Percentiles rank a stretch among this genome's conserved stretches.
Conservation (phyloP, 768 basidiomycete genomes). For the Mycena olivaceomarginata region DNA sequence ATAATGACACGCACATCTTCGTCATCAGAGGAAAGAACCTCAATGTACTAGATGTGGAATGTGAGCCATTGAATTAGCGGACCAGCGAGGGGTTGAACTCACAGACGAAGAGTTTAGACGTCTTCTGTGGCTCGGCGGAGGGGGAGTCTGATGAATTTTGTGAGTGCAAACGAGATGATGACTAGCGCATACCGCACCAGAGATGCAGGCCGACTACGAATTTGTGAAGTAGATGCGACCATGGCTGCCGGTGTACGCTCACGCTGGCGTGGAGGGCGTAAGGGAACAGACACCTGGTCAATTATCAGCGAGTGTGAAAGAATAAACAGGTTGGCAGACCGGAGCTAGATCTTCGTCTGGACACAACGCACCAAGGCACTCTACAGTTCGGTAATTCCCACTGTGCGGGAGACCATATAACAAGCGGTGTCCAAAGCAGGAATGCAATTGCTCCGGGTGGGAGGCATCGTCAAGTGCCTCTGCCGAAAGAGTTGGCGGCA, state of each 20-base stretch:
- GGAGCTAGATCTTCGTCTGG: not conserved
- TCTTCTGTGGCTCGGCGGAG: not conserved
- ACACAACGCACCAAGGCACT: not conserved
- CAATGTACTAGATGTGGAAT: not conserved
- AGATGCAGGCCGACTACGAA: not conserved
- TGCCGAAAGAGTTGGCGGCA: not conserved
- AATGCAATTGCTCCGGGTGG: not conserved
- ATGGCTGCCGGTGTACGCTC: conserved; percentile 7
- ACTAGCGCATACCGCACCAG: not conserved
- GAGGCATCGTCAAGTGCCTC: not conserved
- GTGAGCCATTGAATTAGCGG: too few species aligned
- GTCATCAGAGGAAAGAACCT: conserved; percentile 14
- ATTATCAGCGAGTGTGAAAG: not conserved
- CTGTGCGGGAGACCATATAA: not conserved
- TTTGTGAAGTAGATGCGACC: conserved; percentile 13
- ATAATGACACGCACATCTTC: not conserved
- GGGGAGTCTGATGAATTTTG: not conserved
- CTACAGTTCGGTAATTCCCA: not conserved
- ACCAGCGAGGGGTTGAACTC: not conserved
- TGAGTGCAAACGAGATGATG: not conserved
- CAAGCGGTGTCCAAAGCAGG: conserved; percentile 2
- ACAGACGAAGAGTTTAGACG: not conserved
- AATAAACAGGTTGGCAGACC: not conserved
- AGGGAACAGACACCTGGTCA: not conserved
- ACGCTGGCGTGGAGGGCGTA: not conserved